Evolutionary conservation across 805 yeast genomes (phyloP), one percentile per base, ranked within the genome.

Genomic region (Metschnikowia vanudenii): DNA sequence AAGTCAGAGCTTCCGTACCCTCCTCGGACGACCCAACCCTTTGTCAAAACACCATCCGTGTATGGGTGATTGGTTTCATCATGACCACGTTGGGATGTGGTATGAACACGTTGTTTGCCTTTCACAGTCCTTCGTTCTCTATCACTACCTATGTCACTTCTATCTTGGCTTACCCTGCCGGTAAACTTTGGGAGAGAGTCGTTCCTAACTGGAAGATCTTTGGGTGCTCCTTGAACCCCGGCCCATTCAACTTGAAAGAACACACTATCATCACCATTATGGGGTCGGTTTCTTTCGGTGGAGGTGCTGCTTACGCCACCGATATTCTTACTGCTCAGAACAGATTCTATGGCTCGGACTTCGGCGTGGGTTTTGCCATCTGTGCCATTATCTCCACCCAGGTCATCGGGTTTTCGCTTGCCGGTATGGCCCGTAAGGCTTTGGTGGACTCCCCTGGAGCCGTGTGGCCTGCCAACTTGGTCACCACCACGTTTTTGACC

Each of bases 381-480:
- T 60, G 81, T 42, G 68, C 80, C 37, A 69, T 74, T 37, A 58
- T 79, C 42, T 73, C 85, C 12, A 74, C 85, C 32, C 88, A 84
- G 60, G 69, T 79, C 53, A 70, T 85, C 42, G 90, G 91, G 9
- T 80, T 81, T 52, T 83, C 85, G 22, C 62, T 81, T 43, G 88
- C 87, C 37, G 91, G 91, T 26, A 43, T 84, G 46, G 69, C 78
- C 34, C 71, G 84, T 52, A 74, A 78, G 52, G 69, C 82, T 30
- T 70, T 85, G 50, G 83, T 85, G 13, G 76, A 77, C 47, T 85
- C 89, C 4, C 75, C 83, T 4, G 68, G 80, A n/a, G 78, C 82
- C 64, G 73, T 84, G 42, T 86, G 91, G 91, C 92, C 92, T 4
- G 63, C 79, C 1, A 76, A 76, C 56, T 70, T 85, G 59, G 85